These are phyloP conservation scores for Termitomyces sp. DNA, from an alignment of 768 basidiomycete genomes.

Conservation along the genomic window DNA sequence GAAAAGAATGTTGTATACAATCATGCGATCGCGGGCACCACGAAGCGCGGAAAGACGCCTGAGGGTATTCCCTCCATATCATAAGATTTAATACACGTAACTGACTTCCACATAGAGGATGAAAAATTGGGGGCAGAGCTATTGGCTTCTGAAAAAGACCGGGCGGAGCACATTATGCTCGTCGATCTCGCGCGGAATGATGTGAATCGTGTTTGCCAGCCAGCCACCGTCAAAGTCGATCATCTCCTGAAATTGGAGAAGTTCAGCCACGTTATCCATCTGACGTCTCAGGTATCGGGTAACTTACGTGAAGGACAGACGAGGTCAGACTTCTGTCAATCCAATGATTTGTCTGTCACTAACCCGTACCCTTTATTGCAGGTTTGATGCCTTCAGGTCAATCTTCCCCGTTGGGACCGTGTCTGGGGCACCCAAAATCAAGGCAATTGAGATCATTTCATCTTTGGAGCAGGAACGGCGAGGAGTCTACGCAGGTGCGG, in stretches of 20 bases:
- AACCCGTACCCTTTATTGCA: slow-evolving; percentile 24
- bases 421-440: slow-evolving; percentile 98
- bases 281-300: slow-evolving; percentile 95
- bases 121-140: slow-evolving; percentile 70
- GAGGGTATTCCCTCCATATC: slow-evolving; percentile 58
- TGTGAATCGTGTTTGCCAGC: slow-evolving; percentile 95
- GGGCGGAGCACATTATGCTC: slow-evolving; percentile 98
- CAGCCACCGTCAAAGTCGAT: slow-evolving; percentile 94
- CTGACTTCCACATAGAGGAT: slow-evolving; percentile 67
- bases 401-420: slow-evolving; percentile 99
- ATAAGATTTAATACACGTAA: not conserved
- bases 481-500: slow-evolving; percentile 95
- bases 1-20: slow-evolving; percentile 90
- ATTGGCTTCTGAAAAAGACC: slow-evolving; percentile 85
- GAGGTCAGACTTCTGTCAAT: slow-evolving; percentile 46
- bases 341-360: not conserved
- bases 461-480: slow-evolving; percentile 85
- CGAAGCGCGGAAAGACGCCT: slow-evolving; percentile 75
- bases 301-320: slow-evolving; percentile 75
- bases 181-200: slow-evolving; percentile 98
- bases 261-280: slow-evolving; percentile 97
- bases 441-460: slow-evolving; percentile 91
- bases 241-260: slow-evolving; percentile 90
- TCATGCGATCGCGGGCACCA: slow-evolving; percentile 97
- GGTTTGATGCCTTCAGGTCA: slow-evolving; percentile 97